Percentiles rank a stretch among this genome's conserved stretches.
Evolutionary conservation across 1,284 basidiomycete species (phyloP).

Genomic region (Agaricales sp.): DNA sequence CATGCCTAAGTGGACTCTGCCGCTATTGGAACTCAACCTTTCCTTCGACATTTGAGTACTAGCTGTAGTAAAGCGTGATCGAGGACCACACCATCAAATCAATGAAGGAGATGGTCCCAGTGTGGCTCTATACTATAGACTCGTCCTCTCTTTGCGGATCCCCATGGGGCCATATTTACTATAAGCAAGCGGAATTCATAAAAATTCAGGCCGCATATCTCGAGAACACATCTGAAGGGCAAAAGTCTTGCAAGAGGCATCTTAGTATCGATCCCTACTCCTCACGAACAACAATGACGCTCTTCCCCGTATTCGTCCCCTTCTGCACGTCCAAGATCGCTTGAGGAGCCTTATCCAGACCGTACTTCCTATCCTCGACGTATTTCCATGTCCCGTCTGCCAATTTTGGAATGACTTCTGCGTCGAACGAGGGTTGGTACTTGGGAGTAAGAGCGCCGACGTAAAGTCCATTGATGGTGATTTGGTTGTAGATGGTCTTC

Average conservation of each 20-base stretch:
- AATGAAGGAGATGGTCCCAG: too few species aligned
- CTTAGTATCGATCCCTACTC: too few species aligned
- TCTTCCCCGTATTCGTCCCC: conserved; percentile 42
- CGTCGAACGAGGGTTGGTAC: conserved; percentile 28
- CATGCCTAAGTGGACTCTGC: too few species aligned
- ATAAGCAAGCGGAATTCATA: too few species aligned
- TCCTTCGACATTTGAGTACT: too few species aligned
- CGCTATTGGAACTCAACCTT: too few species aligned
- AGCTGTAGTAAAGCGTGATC: too few species aligned
- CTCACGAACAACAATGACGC: conserved; percentile 29
- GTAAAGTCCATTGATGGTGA: conserved; percentile 45
- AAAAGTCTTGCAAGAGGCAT: too few species aligned
- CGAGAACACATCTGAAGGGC: too few species aligned
- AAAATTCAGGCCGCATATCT: too few species aligned
- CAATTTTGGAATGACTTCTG: conserved; percentile 33
- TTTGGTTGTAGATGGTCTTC: conserved; percentile 36
- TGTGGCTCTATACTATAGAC: not conserved
- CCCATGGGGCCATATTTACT: too few species aligned
- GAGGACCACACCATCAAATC: too few species aligned
- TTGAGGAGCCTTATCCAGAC: conserved; percentile 32
- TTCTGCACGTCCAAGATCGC: conserved; percentile 34
- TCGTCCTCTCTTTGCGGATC: not conserved
- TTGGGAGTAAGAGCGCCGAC: conserved; percentile 24
- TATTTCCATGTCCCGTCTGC: conserved; percentile 42
- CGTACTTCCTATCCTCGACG: conserved; percentile 31